phyloP scores from a whole-genome alignment of 2,329 filamentous ascomycete genomes.

The Lojkania enalia region DNA sequence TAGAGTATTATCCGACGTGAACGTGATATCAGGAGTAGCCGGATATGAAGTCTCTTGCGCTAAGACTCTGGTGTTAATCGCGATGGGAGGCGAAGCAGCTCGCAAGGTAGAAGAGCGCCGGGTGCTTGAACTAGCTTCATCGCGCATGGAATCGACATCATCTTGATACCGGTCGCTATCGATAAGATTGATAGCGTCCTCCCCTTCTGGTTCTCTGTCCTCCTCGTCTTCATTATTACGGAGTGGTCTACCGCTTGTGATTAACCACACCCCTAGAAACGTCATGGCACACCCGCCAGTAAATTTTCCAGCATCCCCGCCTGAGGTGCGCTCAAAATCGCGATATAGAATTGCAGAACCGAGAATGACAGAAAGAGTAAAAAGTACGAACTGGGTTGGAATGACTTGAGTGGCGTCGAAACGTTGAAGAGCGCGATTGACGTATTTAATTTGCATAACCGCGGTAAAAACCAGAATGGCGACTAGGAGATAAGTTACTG shows the following conservation, averaged over 20 bases:
- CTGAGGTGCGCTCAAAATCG: slow-evolving; percentile 84
- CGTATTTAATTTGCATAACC: slow-evolving; percentile 94
- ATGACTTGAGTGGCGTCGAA: slow-evolving; percentile 99
- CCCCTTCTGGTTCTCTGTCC: slow-evolving; percentile 42
- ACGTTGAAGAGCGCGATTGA: slow-evolving; percentile 85
- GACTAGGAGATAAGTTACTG: slow-evolving; percentile 86
- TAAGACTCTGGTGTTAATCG: slow-evolving; percentile 20
- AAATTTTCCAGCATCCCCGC: slow-evolving; percentile 78
- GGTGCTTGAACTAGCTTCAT: slow-evolving; percentile 13
- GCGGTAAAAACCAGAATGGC: slow-evolving; percentile 80
- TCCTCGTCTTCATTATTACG: slow-evolving; percentile 64
- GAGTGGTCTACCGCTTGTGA: slow-evolving; percentile 77
- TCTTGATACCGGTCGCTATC: slow-evolving; percentile 45
- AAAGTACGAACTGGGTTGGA: slow-evolving; percentile 94
- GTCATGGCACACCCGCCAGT: slow-evolving; percentile 87
- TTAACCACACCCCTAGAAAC: slow-evolving; percentile 95
- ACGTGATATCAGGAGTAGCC: slow-evolving; percentile 28
- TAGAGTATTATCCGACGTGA: slow-evolving; percentile 19
- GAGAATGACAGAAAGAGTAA: slow-evolving; percentile 92
- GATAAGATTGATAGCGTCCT: slow-evolving; percentile 49
- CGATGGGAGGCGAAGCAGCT: slow-evolving; percentile 25
- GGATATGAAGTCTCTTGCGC: slow-evolving; percentile 18
- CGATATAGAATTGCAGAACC: slow-evolving; percentile 92
- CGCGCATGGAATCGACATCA: slow-evolving; percentile 18
- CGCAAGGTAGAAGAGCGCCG: slow-evolving; percentile 31